Percentiles rank a stretch among this genome's conserved stretches.
Evolutionary conservation across 306 rosid genomes (phyloP).

Genomic region (Boehmeria nivea): DNA sequence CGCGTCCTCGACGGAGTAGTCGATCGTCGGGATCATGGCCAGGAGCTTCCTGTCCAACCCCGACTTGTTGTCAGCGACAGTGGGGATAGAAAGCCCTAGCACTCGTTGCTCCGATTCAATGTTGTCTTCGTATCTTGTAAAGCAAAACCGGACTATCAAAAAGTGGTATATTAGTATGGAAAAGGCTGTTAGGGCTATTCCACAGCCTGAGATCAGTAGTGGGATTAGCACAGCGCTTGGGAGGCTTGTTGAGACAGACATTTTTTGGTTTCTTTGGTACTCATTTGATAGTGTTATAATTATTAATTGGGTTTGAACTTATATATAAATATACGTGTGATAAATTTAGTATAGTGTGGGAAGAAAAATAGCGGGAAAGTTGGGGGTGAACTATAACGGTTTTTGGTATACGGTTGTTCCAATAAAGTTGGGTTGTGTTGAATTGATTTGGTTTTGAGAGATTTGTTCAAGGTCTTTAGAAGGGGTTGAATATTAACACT

Average conservation of each 20-base stretch:
- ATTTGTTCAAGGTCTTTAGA: conserved; percentile 11
- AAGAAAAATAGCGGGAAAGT: neutral
- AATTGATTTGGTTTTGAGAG: conserved; percentile 20
- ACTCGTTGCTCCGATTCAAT: neutral
- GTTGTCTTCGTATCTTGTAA: neutral
- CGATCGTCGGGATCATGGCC: conserved; percentile 32
- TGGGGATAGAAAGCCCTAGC: neutral
- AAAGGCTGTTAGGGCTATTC: conserved; percentile 23
- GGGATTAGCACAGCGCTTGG: conserved; percentile 27
- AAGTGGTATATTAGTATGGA: conserved; percentile 31
- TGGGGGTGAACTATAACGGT: no score
- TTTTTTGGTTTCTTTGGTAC: no score
- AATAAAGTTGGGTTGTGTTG: no score
- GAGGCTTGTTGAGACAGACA: neutral
- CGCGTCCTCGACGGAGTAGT: conserved; percentile 9
- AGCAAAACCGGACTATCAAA: conserved; percentile 22
- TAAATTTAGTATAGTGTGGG: neutral
- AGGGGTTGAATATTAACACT: no score
- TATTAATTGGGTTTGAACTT: neutral
- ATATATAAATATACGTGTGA: neutral
- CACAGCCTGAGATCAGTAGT: conserved; percentile 33
- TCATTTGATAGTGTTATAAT: no score
- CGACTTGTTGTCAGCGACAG: neutral
- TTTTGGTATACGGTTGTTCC: no score
- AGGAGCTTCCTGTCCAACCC: conserved; percentile 34